These are phyloP conservation scores for Nothophytophthora sp. DNA, from an alignment of 352 stramenopile species.

Conservation along the genomic window DNA sequence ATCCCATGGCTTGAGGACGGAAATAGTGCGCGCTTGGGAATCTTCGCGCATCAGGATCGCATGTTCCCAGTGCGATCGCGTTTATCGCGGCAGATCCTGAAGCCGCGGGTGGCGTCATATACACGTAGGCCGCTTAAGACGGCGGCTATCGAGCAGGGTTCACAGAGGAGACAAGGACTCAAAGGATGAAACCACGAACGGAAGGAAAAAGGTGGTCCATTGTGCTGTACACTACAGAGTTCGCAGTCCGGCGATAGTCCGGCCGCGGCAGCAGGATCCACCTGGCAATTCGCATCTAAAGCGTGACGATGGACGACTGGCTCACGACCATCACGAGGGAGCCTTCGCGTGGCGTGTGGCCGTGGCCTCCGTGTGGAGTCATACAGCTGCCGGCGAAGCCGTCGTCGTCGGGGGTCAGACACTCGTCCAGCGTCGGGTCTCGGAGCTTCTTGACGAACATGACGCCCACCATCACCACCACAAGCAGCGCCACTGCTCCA, in stretches of 20 bases:
- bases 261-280: too few relatives aligned
- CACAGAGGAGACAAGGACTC: too few relatives aligned
- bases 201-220: background rate
- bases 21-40: slow-evolving; percentile 16
- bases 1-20: background rate
- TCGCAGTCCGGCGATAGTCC: too few relatives aligned
- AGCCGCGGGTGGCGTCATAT: too few relatives aligned
- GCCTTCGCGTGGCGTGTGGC: slow-evolving; percentile 25
- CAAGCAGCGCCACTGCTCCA: slow-evolving; percentile 17
- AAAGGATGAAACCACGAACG: slow-evolving; percentile 15
- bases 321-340: slow-evolving; percentile 37
- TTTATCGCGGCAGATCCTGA: too few relatives aligned
- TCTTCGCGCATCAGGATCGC: slow-evolving; percentile 8
- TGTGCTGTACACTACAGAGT: slow-evolving; percentile 9
- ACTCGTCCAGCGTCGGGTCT: slow-evolving; percentile 14
- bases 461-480: slow-evolving; percentile 30
- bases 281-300: too few relatives aligned
- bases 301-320: slow-evolving; percentile 35
- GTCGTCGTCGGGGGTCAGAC: slow-evolving; percentile 24
- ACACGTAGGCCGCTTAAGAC: too few relatives aligned
- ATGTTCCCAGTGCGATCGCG: background rate
- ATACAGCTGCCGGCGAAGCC: slow-evolving; percentile 5
- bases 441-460: slow-evolving; percentile 27
- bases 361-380: slow-evolving; percentile 13
- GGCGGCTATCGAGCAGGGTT: too few relatives aligned